phyloP scores from a whole-genome alignment of 768 basidiomycete genomes.

The Crassisporium funariophilum region DNA sequence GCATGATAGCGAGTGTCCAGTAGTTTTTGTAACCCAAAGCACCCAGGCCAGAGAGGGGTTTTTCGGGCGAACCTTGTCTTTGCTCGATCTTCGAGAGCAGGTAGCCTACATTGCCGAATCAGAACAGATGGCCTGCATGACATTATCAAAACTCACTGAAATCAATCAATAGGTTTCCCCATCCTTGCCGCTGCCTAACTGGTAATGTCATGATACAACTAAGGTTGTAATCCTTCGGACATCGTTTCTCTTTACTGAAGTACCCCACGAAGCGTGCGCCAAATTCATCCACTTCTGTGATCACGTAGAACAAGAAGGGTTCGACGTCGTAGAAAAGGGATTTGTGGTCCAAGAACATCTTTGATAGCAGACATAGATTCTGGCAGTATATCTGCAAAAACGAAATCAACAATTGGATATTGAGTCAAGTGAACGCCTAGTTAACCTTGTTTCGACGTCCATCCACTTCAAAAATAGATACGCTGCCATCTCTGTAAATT shows the following conservation, averaged over 20 bases:
- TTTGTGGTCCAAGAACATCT: slow-evolving; percentile 99
- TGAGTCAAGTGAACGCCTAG: slow-evolving; percentile 8
- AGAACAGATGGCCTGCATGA: not conserved
- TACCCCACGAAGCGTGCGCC: slow-evolving; percentile 97
- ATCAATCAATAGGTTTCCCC: slow-evolving; percentile 97
- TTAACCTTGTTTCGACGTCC: slow-evolving; percentile 93
- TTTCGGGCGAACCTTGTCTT: slow-evolving; percentile 90
- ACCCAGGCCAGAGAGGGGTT: slow-evolving; percentile 91
- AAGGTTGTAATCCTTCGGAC: slow-evolving; percentile 94
- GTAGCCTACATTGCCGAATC: slow-evolving; percentile 64
- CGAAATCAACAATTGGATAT: not conserved
- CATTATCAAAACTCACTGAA: slow-evolving; percentile 72
- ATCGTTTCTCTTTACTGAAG: slow-evolving; percentile 98
- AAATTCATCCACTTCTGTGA: slow-evolving; percentile 86
- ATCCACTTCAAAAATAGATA: slow-evolving; percentile 97
- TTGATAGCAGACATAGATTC: slow-evolving; percentile 94
- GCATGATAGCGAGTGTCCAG: slow-evolving; percentile 89
- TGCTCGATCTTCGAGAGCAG: slow-evolving; percentile 94
- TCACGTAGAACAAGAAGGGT: slow-evolving; percentile 98
- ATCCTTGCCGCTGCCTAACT: slow-evolving; percentile 90
- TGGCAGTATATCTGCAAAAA: slow-evolving; percentile 89
- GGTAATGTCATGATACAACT: slow-evolving; percentile 99
- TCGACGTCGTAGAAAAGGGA: slow-evolving; percentile 99
- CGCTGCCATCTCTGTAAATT: slow-evolving; percentile 86
- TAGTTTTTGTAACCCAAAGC: slow-evolving; percentile 94